Evolutionary conservation across 177 flowering plant species (phyloP), one percentile per base, ranked within the genome.

Genomic region (Vitis hybrid): DNA sequence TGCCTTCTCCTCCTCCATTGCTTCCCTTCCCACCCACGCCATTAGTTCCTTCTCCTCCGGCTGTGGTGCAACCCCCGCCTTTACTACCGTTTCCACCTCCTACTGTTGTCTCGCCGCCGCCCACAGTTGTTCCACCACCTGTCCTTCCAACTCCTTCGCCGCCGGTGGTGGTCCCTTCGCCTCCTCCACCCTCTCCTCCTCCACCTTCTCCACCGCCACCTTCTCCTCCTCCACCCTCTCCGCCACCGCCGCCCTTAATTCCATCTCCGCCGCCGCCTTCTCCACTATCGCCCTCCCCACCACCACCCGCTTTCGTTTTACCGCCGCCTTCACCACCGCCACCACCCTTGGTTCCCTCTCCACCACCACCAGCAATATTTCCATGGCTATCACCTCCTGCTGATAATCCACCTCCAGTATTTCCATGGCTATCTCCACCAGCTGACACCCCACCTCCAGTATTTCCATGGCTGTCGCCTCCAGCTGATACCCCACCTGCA

Each of bases 121-220:
- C 67, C 6, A 11, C 64, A 3, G 50, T 66, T 1, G 70, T 70
- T 4, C 75, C 74, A 14, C 49, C 52, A 0, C 54, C 46, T 2
- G 11, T 67, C 3, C 52, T 57, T 13, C 24, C 73, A 49, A 56
- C 70, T 14, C 68, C 68, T 11, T 58, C 76, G 19, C 68, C 72
- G 2, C 64, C 68, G 4, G 46, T 35, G 46, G 35, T 62, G 5
- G 65, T 32, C 65, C 51, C 65, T 52, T 15, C 56, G 1, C 56
- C 46, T 35, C 46, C 52, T 0, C 55, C 49, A 0, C 35, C 64
- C 16, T 50, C 74, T 4, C 70, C 68, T 2, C 15, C 61, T 1
- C n/a, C 51, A 6, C 72, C 75, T 2, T 49, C 71, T 3, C 72
- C 77, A 52, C 75, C 77, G 2, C 74, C 79, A 5, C 65, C 79